A percentile compares a stretch with the other conserved stretches of the same genome.
phyloP scores from a whole-genome alignment of 2,329 filamentous ascomycete species.

The Sclerotinia sclerotiorum region DNA sequence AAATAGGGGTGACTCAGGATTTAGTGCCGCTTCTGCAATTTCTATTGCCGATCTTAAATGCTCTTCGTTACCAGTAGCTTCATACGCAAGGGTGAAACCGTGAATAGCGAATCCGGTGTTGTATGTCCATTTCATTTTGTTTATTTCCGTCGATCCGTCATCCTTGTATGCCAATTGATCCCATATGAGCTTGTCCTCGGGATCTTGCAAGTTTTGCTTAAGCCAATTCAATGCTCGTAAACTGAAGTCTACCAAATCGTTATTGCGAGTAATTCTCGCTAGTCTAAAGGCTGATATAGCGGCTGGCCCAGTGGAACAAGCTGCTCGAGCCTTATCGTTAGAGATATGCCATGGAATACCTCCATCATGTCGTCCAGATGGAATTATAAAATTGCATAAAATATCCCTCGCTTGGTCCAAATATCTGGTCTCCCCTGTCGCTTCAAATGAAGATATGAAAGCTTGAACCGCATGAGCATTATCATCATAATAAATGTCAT shows the following conservation, averaged over 20 bases:
- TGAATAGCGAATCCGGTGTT: constrained; percentile 33
- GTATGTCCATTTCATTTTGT: constrained; percentile 32
- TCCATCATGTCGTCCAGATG: constrained; percentile 26
- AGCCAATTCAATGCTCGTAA: constrained; percentile 26
- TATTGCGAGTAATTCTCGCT: constrained; percentile 20
- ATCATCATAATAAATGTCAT: constrained; percentile 33
- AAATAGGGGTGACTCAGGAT: constrained; percentile 22
- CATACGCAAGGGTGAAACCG: constrained; percentile 27
- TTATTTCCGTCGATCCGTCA: constrained; percentile 27
- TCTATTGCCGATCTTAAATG: constrained; percentile 26
- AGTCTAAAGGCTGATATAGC: constrained; percentile 31
- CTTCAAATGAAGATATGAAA: constrained; percentile 28
- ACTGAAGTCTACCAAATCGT: constrained; percentile 24
- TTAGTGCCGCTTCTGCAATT: constrained; percentile 29
- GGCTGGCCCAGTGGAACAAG: constrained; percentile 29
- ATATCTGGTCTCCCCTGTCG: constrained; percentile 23
- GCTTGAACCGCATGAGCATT: constrained; percentile 31
- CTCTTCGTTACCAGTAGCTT: constrained; percentile 18
- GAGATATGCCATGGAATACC: constrained; percentile 32
- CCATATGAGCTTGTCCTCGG: constrained; percentile 31
- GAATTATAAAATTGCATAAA: constrained; percentile 26
- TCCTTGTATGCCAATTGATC: constrained; percentile 26
- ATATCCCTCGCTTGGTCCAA: constrained; percentile 28
- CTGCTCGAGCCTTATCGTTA: constrained; percentile 27
- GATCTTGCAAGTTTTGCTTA: constrained; percentile 25